These are phyloP conservation scores for Dendrostoma leiphaemia DNA, from an alignment of 2,329 filamentous ascomycete genomes.

Conservation along the genomic window DNA sequence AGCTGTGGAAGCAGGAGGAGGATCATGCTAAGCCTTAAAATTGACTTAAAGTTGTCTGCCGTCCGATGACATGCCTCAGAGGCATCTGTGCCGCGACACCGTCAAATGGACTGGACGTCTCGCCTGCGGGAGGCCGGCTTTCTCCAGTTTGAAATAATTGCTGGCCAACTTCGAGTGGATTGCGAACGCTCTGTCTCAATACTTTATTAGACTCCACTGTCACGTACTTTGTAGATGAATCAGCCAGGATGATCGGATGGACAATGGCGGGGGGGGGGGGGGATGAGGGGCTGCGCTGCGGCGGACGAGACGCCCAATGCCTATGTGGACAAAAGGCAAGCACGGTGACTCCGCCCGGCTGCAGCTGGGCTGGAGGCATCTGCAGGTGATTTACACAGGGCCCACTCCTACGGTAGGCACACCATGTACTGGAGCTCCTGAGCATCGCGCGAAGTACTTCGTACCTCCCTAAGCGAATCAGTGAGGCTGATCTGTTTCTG, in stretches of 20 bases:
- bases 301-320: background rate
- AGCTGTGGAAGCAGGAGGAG: conserved; percentile 8
- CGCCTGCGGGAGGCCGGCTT: too few relatives aligned
- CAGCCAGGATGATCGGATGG: too few relatives aligned
- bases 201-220: too few relatives aligned
- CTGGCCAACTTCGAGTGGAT: too few relatives aligned
- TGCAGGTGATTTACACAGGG: conserved; percentile 4
- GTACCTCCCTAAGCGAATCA: too few relatives aligned
- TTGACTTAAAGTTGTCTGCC: conserved; percentile 1
- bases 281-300: too few relatives aligned
- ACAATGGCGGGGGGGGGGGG: too few relatives aligned
- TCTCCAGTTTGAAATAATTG: too few relatives aligned
- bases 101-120: too few relatives aligned
- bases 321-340: conserved; percentile 18
- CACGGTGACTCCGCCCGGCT: background rate
- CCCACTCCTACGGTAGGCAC: background rate
- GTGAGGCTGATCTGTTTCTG: background rate
- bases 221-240: too few relatives aligned
- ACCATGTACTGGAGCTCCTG: background rate
- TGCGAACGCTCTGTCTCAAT: too few relatives aligned
- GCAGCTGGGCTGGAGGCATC: background rate
- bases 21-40: conserved; percentile 1
- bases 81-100: background rate
- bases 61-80: background rate
- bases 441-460: too few relatives aligned